Conservation (phyloP, 495 filamentous ascomycete species). For the Penicillium coffeae region DNA sequence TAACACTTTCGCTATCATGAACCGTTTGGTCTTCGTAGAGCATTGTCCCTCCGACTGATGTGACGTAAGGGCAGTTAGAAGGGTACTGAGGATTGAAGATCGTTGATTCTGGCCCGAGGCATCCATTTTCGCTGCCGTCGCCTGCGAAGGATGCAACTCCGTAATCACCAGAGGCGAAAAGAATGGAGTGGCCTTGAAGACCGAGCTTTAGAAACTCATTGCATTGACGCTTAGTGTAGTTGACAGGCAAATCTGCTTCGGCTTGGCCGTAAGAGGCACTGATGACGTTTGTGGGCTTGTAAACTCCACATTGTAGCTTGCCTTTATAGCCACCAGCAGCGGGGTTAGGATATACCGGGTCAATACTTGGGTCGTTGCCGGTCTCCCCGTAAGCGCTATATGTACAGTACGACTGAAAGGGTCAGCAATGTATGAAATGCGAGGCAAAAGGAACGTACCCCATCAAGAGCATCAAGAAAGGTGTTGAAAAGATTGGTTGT, state of each 20-base stretch:
- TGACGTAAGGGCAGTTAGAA: constrained; percentile 50
- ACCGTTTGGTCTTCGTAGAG: constrained; percentile 38
- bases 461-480: constrained; percentile 57
- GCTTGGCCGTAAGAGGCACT: constrained; percentile 56
- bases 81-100: constrained; percentile 51
- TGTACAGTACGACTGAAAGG: constrained; percentile 22
- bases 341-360: constrained; percentile 54
- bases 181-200: constrained; percentile 56
- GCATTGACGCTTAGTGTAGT: constrained; percentile 54
- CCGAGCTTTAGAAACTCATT: constrained; percentile 63
- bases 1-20: constrained; percentile 40
- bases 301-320: constrained; percentile 57
- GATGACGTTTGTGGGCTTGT: constrained; percentile 59
- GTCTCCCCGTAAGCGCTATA: constrained; percentile 42
- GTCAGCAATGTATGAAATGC: not conserved
- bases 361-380: constrained; percentile 37
- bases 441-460: constrained; percentile 14
- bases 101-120: constrained; percentile 37
- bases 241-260: constrained; percentile 47
- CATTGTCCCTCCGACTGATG: constrained; percentile 48
- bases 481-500: constrained; percentile 44
- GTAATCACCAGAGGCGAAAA: constrained; percentile 59
- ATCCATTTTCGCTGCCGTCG: constrained; percentile 27
- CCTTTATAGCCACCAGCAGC: constrained; percentile 51
- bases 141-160: constrained; percentile 50